These are phyloP conservation scores for Rhynchospora breviuscula DNA, from an alignment of 176 grass and related monocot species.

Conservation along the genomic window DNA sequence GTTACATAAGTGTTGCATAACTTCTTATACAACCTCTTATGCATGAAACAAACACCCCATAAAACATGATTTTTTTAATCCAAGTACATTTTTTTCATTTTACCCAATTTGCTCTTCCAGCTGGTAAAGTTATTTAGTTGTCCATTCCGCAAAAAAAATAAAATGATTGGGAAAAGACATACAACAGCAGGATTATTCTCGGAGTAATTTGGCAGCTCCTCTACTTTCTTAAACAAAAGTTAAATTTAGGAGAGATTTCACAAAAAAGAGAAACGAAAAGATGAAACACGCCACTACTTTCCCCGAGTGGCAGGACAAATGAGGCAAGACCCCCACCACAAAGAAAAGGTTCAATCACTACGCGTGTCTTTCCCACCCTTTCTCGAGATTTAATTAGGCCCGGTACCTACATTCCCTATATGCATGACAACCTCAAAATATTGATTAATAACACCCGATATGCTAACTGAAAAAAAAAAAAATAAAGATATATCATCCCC, in stretches of 20 bases:
- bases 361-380: conserved; percentile 3
- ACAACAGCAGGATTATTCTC: background rate
- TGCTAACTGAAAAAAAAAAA: background rate
- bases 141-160: background rate
- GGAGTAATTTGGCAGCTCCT: background rate
- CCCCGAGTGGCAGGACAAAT: conserved; percentile 3
- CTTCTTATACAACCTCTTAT: too few relatives aligned
- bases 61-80: background rate
- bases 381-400: background rate
- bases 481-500: background rate
- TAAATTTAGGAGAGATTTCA: background rate
- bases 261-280: background rate
- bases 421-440: background rate
- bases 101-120: background rate
- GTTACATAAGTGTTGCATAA: too few relatives aligned
- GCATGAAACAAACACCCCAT: too few relatives aligned
- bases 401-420: background rate
- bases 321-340: conserved; percentile 15
- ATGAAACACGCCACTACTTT: conserved; percentile 17
- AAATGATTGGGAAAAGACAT: background rate
- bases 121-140: background rate
- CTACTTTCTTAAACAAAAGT: background rate
- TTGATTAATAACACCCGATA: background rate
- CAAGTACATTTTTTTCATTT: background rate
- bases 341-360: conserved; percentile 15